Evolutionary conservation across 495 filamentous ascomycete species (phyloP).

Genomic region (Xylaria castorea): DNA sequence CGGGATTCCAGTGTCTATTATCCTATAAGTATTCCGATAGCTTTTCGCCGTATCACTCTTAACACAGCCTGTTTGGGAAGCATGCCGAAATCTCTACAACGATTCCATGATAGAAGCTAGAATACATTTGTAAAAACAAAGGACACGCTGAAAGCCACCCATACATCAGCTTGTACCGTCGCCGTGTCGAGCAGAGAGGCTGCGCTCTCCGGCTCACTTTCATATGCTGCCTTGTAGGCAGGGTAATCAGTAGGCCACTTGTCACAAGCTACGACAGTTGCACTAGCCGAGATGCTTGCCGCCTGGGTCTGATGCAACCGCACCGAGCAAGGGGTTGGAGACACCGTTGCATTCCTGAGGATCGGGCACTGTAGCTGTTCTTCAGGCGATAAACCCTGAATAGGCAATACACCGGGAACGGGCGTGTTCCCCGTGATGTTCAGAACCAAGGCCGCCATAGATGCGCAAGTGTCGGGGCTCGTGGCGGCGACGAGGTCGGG

Average conservation of each 20-base stretch:
- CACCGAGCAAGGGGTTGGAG: slow-evolving; percentile 1
- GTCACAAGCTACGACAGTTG: background rate
- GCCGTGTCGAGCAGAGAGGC: background rate
- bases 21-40: background rate
- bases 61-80: background rate
- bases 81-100: background rate
- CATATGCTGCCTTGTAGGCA: background rate
- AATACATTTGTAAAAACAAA: background rate
- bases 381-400: background rate
- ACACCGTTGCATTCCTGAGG: background rate
- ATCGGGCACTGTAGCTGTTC: background rate
- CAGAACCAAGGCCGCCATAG: background rate
- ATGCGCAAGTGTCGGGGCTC: background rate
- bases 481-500: background rate
- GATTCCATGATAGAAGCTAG: background rate
- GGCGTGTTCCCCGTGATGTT: background rate
- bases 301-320: background rate
- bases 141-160: background rate
- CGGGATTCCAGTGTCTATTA: background rate
- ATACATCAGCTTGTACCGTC: background rate
- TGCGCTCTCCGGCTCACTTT: background rate
- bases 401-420: background rate
- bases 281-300: background rate
- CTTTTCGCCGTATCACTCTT: background rate
- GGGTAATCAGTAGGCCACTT: background rate